Percentiles rank a stretch among this genome's conserved stretches.
phyloP scores from a whole-genome alignment of 192 early-diverging fungal genomes.

The Spizellomyces punctatus region DNA sequence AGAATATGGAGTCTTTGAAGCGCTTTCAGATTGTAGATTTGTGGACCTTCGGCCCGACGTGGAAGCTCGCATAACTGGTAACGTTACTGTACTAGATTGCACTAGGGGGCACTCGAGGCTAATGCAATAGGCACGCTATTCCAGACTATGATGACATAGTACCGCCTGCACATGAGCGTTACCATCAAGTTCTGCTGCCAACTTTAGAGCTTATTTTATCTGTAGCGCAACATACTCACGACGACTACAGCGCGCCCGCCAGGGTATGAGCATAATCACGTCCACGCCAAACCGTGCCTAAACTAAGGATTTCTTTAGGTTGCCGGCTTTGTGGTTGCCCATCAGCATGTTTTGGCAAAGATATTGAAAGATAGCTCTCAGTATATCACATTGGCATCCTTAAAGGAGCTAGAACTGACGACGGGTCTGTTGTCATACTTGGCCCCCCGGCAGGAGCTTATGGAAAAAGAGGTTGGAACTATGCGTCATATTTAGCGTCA shows the following conservation, averaged over 20 bases:
- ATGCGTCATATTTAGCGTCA: not conserved
- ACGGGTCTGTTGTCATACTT: conserved; percentile 38
- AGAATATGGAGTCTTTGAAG: conserved; percentile 78
- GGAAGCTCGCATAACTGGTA: conserved; percentile 42
- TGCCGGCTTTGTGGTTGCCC: conserved; percentile 39
- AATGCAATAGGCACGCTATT: not conserved
- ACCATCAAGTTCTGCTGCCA: conserved; percentile 65
- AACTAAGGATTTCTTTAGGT: conserved; percentile 18
- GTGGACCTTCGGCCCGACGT: conserved; percentile 67
- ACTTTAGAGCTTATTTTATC: conserved; percentile 62
- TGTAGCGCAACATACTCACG: conserved; percentile 48
- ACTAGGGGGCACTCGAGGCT: not conserved
- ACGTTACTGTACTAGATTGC: not conserved
- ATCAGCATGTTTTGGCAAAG: conserved; percentile 54
- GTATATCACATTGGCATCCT: conserved; percentile 43
- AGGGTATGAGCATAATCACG: conserved; percentile 38
- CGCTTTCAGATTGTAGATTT: conserved; percentile 71
- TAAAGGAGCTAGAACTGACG: conserved; percentile 54
- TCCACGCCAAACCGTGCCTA: not conserved
- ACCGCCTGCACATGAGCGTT: conserved; percentile 49
- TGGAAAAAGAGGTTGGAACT: not conserved
- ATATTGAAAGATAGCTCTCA: conserved; percentile 56
- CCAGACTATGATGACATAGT: conserved; percentile 1
- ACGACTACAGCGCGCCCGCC: conserved; percentile 43
- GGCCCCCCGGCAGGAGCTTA: not conserved